phyloP scores from a whole-genome alignment of 2,329 filamentous ascomycete genomes.

The Epichloe typhina region DNA sequence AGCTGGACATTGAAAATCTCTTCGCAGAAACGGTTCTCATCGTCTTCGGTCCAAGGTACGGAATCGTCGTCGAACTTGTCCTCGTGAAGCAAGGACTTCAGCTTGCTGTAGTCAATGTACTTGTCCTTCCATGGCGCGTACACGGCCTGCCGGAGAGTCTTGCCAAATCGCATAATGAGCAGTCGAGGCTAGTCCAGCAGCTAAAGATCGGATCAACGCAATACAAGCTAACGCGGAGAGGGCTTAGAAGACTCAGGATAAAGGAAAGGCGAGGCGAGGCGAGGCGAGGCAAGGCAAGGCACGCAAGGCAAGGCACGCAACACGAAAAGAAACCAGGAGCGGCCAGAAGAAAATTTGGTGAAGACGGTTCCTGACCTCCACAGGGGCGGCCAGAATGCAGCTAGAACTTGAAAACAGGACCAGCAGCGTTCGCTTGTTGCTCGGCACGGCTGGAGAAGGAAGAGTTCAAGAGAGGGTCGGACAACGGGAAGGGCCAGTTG shows the following conservation, averaged over 20 bases:
- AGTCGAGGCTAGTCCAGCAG: neutral
- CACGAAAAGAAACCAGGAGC: neutral
- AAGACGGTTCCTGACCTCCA: neutral
- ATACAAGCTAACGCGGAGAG: too few species aligned
- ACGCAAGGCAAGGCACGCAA: neutral
- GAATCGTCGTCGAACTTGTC: conserved; percentile 48
- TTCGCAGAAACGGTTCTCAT: conserved; percentile 88
- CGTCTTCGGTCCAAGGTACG: conserved; percentile 75
- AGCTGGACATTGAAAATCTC: conserved; percentile 90
- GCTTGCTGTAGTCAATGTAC: conserved; percentile 91
- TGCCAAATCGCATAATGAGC: conserved; percentile 73
- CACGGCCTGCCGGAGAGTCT: conserved; percentile 65
- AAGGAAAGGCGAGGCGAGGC: neutral
- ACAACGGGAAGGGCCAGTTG: too few species aligned
- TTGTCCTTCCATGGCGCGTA: conserved; percentile 84
- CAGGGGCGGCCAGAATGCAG: neutral
- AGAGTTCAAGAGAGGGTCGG: too few species aligned
- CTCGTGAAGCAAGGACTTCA: conserved; percentile 81
- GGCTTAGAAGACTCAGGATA: neutral
- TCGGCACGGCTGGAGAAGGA: neutral
- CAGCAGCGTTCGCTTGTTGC: neutral
- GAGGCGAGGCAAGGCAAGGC: neutral
- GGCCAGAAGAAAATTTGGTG: neutral
- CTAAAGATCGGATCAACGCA: neutral
- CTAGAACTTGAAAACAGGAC: neutral